phyloP scores from a whole-genome alignment of 1,139 yeast species.

The Yamadazyma friedrichii region DNA sequence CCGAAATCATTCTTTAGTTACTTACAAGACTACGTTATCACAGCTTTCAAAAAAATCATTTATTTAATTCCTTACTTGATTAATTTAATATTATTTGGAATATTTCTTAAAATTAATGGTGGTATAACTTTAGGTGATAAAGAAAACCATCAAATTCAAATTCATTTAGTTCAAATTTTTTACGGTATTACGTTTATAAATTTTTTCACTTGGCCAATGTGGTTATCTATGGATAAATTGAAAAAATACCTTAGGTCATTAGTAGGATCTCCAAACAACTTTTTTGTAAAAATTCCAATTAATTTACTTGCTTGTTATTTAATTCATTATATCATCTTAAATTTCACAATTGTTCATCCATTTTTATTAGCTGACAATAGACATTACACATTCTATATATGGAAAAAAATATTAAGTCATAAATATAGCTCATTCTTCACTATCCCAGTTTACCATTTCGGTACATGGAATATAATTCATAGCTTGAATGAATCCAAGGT shows the following conservation, averaged over 20 bases:
- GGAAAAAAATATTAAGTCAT: constrained; percentile 56
- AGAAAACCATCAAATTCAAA: constrained; percentile 69
- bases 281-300: constrained; percentile 10
- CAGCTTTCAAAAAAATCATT: constrained; percentile 24
- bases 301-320: constrained; percentile 21
- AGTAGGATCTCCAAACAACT: constrained; percentile 13
- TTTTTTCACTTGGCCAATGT: constrained; percentile 66
- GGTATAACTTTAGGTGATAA: constrained; percentile 90
- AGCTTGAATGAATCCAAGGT: constrained; percentile 17
- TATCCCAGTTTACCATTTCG: constrained; percentile 73
- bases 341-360: constrained; percentile 79
- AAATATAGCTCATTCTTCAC: constrained; percentile 41
- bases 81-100: constrained; percentile 52
- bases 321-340: constrained; percentile 51
- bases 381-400: constrained; percentile 86
- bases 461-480: constrained; percentile 47
- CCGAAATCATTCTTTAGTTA: constrained; percentile 12
- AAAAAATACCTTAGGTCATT: constrained; percentile 31
- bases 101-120: constrained; percentile 62
- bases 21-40: constrained; percentile 13
- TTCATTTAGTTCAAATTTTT: constrained; percentile 79
- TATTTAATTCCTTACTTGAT: constrained; percentile 49
- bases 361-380: constrained; percentile 92
- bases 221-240: constrained; percentile 48
- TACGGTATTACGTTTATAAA: constrained; percentile 69